These are phyloP conservation scores for Plasmodium blacklocki DNA, from an alignment of 169 alveolate species.

Conservation along the genomic window DNA sequence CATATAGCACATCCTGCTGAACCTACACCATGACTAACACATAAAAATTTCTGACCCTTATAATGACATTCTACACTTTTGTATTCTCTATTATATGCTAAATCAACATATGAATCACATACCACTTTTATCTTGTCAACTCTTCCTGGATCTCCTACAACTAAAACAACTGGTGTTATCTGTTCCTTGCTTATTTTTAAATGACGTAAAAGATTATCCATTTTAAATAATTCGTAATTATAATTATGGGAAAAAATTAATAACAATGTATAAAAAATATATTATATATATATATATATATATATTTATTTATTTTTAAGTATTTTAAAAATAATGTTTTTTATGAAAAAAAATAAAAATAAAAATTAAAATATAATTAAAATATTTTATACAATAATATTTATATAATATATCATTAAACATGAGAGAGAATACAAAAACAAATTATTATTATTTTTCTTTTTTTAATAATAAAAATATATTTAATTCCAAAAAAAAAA, in stretches of 20 bases:
- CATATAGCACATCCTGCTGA: conserved; percentile 77
- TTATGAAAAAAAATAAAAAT: too few relatives aligned
- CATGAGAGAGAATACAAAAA: too few relatives aligned
- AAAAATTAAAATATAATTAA: too few relatives aligned
- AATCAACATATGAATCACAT: conserved; percentile 76
- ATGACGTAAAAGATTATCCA: conserved; percentile 38
- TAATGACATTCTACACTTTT: conserved; percentile 63
- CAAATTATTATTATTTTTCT: too few relatives aligned
- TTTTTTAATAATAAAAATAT: too few relatives aligned
- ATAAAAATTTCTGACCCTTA: conserved; percentile 72
- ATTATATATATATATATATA: not conserved
- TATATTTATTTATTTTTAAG: too few relatives aligned
- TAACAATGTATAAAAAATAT: not conserved
- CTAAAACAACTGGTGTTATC: conserved; percentile 72
- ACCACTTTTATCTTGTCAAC: conserved; percentile 58
- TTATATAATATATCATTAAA: too few relatives aligned
- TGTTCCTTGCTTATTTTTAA: conserved; percentile 40
- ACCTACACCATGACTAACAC: conserved; percentile 78
- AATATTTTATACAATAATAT: too few relatives aligned
- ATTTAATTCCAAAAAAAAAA: too few relatives aligned
- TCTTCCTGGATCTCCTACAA: conserved; percentile 79
- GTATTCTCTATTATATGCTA: conserved; percentile 74
- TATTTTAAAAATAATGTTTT: too few relatives aligned
- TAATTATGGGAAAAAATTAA: not conserved
- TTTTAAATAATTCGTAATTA: not conserved